These are phyloP conservation scores for Chaetomium cochliodes DNA, from an alignment of 495 filamentous ascomycete genomes.

Conservation along the genomic window DNA sequence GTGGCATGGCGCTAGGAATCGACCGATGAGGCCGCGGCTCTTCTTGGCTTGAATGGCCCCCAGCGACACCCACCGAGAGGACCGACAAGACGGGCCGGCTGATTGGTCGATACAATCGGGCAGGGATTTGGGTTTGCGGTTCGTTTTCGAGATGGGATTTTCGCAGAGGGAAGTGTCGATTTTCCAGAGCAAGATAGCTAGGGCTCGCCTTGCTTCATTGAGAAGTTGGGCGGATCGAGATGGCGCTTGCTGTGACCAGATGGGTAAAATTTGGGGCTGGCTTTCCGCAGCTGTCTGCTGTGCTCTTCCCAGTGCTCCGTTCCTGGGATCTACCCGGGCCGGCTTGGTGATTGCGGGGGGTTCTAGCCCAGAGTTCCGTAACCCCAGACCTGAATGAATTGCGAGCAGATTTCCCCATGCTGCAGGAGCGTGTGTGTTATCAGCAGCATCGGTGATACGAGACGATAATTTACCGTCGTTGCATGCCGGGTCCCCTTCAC, in stretches of 20 bases:
- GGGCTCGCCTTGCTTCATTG: background rate
- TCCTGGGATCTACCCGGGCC: slow-evolving; percentile 6
- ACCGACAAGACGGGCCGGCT: background rate
- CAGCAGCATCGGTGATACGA: background rate
- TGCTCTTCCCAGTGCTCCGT: slow-evolving; percentile 1
- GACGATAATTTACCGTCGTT: background rate
- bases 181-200: background rate
- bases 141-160: background rate
- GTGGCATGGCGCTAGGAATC: slow-evolving; percentile 22
- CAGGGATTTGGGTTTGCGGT: background rate
- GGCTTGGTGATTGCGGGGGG: background rate
- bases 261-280: background rate
- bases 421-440: background rate
- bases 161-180: background rate
- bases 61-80: background rate
- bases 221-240: background rate
- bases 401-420: background rate
- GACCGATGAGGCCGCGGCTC: slow-evolving; percentile 35
- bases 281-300: background rate
- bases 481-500: background rate
- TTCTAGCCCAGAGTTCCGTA: background rate
- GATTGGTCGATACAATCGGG: background rate
- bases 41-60: slow-evolving; percentile 18
- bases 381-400: background rate
- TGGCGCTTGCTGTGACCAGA: background rate